These are phyloP conservation scores for Pestalotiopsis sp. DNA, from an alignment of 2,329 filamentous ascomycete species.

Conservation along the genomic window DNA sequence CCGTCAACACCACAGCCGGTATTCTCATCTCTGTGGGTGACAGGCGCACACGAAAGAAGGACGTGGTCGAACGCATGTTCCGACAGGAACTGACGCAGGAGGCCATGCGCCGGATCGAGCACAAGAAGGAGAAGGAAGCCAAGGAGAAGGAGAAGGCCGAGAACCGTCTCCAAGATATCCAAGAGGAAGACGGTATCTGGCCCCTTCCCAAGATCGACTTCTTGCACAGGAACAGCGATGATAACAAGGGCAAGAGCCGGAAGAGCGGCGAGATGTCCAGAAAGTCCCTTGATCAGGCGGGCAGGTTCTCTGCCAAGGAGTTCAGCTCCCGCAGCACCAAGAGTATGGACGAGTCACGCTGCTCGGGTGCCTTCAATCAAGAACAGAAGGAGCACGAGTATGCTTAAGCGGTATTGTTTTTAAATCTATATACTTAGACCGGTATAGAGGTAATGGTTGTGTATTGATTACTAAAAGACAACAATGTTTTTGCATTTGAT, in stretches of 20 bases:
- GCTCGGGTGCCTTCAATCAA: not conserved
- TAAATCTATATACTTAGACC: not conserved
- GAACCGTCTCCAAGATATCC: conserved; percentile 3
- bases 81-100: conserved; percentile 72
- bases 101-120: conserved; percentile 27
- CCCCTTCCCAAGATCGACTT: conserved; percentile 10
- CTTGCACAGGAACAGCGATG: conserved; percentile 9
- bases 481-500: not conserved
- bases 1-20: conserved; percentile 75
- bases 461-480: not conserved
- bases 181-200: conserved; percentile 7
- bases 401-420: not conserved
- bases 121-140: conserved; percentile 12
- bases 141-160: conserved; percentile 7
- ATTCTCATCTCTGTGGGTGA: conserved; percentile 77
- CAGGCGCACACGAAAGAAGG: conserved; percentile 78
- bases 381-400: not conserved
- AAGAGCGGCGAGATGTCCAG: conserved; percentile 4
- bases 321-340: not conserved
- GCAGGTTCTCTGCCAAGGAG: conserved; percentile 1
- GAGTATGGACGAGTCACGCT: not conserved
- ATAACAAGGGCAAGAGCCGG: conserved; percentile 1
- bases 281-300: conserved; percentile 12
- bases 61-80: conserved; percentile 75
- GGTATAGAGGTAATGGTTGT: not conserved